Evolutionary conservation across 495 filamentous ascomycete species (phyloP), one percentile per base, ranked within the genome.

Genomic region (Xylaria castorea): DNA sequence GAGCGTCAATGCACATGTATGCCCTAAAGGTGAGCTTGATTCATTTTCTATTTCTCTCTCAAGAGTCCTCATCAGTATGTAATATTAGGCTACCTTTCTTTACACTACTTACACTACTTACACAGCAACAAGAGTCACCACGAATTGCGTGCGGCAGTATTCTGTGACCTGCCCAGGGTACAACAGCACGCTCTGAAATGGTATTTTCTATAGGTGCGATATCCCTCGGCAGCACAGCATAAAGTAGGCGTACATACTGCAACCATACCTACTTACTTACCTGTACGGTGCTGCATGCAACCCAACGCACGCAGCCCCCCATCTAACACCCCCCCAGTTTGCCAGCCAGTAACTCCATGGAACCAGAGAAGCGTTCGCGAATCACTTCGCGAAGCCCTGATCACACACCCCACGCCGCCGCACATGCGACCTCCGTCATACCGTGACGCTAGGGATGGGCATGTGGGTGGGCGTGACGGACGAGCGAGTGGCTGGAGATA

Each of bases 291-390:
- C 68, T 71, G 68, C 68, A 71, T 71, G 68, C 68, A 71, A 64
- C 68, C 68, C 57, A 8, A 3, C 11, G 7, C 46, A 46, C 68
- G 42, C 68, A 71, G 46, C 42, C 55, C 27, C 51, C 25, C 40
- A 18, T n/a, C 61, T 40, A 8, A 9, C 38, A 42, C 38, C 25
- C 58, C 18, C 58, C 32, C 32, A 1, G 32, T 12, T 34, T 38
- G 20, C 30, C 64, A 40, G 27, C 46, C 64, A 67, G 30, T 67
- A 8, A 66, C 4, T 46, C 42, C 44, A 66, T 8, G 44, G 46
- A 60, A 57, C 68, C 68, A 70, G 57, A 44, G 51, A 30, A 71
- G 68, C 32, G 68, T 64, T 71, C 68, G 58, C 68, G 68, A 71
- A 71, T 71, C 68, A 71, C 30, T 63, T 71, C 8, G 58, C 68